Evolutionary conservation across 768 basidiomycete genomes (phyloP).

Genomic region (Tricholoma bakamatsutake): DNA sequence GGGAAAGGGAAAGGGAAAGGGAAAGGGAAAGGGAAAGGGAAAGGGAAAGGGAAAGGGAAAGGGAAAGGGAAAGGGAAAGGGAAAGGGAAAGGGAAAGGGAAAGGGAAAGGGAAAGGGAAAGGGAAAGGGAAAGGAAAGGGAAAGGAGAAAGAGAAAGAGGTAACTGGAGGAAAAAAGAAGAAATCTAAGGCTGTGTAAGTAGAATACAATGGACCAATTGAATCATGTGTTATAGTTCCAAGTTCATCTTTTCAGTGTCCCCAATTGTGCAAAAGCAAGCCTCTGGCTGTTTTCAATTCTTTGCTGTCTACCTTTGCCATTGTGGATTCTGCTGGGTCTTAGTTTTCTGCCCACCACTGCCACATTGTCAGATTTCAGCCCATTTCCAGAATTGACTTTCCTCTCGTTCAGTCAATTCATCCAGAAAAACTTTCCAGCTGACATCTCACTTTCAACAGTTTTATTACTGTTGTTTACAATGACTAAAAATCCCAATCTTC

Average conservation of each 20-base stretch:
- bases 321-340: background rate
- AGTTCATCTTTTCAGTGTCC: background rate
- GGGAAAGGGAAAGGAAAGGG: background rate
- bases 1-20: too few relatives aligned
- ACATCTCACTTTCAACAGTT: conserved; percentile 6
- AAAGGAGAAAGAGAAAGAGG: background rate
- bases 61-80: too few relatives aligned
- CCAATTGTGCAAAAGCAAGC: background rate
- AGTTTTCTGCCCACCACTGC: background rate
- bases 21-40: too few relatives aligned
- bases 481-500: conserved; percentile 2
- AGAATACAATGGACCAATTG: background rate
- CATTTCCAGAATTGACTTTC: background rate
- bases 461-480: conserved; percentile 4
- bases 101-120: too few relatives aligned
- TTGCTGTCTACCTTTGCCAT: background rate
- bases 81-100: too few relatives aligned
- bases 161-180: background rate
- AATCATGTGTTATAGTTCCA: background rate
- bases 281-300: background rate
- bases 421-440: background rate
- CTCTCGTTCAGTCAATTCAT: background rate
- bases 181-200: background rate
- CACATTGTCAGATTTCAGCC: background rate
- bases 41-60: too few relatives aligned